phyloP scores from a whole-genome alignment of 805 yeast genomes.

The Schwanniomyces vanrijiae region DNA sequence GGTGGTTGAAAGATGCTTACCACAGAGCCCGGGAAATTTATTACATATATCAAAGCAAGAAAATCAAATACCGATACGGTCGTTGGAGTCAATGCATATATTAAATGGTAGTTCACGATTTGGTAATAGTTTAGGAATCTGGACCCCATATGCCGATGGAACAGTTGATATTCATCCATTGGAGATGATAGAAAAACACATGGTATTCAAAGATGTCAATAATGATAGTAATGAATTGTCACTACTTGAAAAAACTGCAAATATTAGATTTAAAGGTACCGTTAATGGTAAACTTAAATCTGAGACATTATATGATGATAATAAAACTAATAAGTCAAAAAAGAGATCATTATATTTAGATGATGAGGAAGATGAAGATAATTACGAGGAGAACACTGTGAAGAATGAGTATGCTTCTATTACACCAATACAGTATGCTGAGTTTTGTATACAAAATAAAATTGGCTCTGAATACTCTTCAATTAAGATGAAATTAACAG shows the following conservation, averaged over 20 bases:
- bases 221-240: constrained; percentile 7
- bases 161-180: constrained; percentile 66
- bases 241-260: constrained; percentile 45
- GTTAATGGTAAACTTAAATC: constrained; percentile 33
- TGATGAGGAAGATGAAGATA: constrained; percentile 18
- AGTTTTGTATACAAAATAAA: constrained; percentile 41
- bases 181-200: constrained; percentile 43
- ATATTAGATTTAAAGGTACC: constrained; percentile 63
- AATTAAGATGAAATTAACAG: constrained; percentile 48
- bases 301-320: constrained; percentile 40
- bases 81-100: constrained; percentile 56
- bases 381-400: constrained; percentile 12
- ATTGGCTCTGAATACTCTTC: constrained; percentile 14
- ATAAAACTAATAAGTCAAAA: constrained; percentile 8
- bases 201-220: constrained; percentile 9
- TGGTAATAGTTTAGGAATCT: constrained; percentile 62
- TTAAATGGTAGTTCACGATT: constrained; percentile 63
- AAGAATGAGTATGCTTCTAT: constrained; percentile 48
- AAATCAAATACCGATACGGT: constrained; percentile 35
- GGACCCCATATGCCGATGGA: constrained; percentile 74
- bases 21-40: constrained; percentile 44
- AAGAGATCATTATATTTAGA: neutral
- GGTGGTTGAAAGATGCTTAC: constrained; percentile 54
- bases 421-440: constrained; percentile 58
- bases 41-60: constrained; percentile 36